Evolutionary conservation across 2,329 filamentous ascomycete species (phyloP), one percentile per base, ranked within the genome.

Genomic region (Cladosporium sp.): DNA sequence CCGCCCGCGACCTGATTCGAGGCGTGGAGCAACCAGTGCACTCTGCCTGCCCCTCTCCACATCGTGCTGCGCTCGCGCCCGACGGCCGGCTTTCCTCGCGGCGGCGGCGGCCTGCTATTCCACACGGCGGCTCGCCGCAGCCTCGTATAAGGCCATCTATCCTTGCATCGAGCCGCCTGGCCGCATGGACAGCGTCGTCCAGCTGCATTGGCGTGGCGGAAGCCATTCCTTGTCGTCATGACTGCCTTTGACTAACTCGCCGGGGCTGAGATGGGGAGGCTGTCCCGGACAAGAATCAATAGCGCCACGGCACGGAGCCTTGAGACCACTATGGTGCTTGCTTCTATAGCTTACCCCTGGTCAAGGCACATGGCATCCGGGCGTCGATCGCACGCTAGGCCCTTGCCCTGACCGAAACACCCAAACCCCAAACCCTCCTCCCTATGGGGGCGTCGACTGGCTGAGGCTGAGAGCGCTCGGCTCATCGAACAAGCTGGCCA

Each of bases 261-360:
- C 22, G 22, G 22, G 22, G 22, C 4, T 37, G 38, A 13, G 31
- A 28, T 37, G 16, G 11, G 22, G 11, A 19, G 48, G 32, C 40
- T 43, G 9, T 50, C 33, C 32, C 32, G 32, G 32, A 28, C 41
- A 43, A 43, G 48, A 43, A 50, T 50, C 48, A 32, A 50, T 50
- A 50, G 48, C 32, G 48, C 40, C 40, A 32, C 48, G 48, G 48
- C 48, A 22, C 40, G 40, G 13, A 22, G 22, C 22, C 2, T 9
- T 43, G 40, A 34, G 48, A 22, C 32, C 40, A 43, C 48, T 40
- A 22, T 40, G 18, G 31, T 34, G 34, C 40, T 43, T 28, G 22
- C 22, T 11, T 22, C 48, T 50, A 50, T 50, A 50, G 40, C 43
- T 50, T n/a, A 28, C 48, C 48, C 48, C 48, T 50, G 48, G 28